Evolutionary conservation across 1,139 yeast genomes (phyloP), one percentile per base, ranked within the genome.

Genomic region (Candida tetrigidarum): DNA sequence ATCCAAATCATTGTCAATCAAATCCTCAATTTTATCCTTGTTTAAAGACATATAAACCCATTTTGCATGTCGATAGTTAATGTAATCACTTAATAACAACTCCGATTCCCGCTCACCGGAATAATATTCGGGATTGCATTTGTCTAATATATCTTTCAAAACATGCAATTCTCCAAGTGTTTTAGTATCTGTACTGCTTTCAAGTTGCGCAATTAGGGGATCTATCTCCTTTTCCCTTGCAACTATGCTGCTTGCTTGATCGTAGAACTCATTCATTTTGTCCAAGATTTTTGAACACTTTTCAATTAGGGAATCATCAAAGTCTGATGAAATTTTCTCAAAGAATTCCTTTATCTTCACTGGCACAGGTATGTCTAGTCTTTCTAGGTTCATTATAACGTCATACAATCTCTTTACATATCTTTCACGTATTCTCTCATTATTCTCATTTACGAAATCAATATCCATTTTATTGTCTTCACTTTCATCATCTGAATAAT

Each of bases 351-450:
- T 66, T 34, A 58, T 57, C 10, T 51, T 45, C 2, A 42, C 6
- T 1, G 78, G 76, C 1, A 73, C 66, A 0, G 50, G 50, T 6
- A 66, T 47, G 1, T 62, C 67, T 23, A 61, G 54, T 20, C 47
- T 43, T 44, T 66, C 69, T 16, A 73, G 50, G 5, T 56, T 58
- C 27, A 61, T 63, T 3, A 72, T 63, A 3, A 63, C 43, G 1
- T 58, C 53, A 47, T 58, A 70, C 2, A 71, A 47, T 27, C 37
- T 35, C 1, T 15, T 3, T 5, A 39, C 23, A 5, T 29, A 29
- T 4, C 4, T 19, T 40, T 9, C n/a, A 7, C 16, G 11, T 10
- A 15, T 16, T 18, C 19, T 32, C 2, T 4, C 22, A 23, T 18
- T 35, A 2, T 6, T 19, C 22, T 44, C 28, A 23, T 37, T 39